Evolutionary conservation across 1,284 basidiomycete genomes (phyloP).

Genomic region (Irpex rosettiformis): DNA sequence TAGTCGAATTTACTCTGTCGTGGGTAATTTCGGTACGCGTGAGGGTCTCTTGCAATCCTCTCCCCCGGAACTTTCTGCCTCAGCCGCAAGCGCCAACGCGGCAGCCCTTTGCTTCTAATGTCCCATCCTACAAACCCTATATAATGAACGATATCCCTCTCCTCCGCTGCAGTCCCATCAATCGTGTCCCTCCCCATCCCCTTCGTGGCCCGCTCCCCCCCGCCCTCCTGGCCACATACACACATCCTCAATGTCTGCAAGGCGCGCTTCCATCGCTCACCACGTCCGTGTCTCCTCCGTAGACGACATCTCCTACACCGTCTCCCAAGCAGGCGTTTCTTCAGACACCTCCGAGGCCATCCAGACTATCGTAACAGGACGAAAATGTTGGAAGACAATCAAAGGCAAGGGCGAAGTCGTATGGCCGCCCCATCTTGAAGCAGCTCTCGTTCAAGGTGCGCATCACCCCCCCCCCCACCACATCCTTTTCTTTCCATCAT

Average conservation of each 20-base stretch:
- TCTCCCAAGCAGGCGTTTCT: constrained; percentile 20
- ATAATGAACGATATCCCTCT: not conserved
- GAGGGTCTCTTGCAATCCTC: not conserved
- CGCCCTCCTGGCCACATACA: not conserved
- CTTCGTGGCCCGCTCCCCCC: not conserved
- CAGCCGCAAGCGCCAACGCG: not conserved
- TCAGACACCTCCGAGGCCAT: constrained; percentile 30
- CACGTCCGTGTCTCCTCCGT: constrained; percentile 32
- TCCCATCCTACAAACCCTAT: not conserved
- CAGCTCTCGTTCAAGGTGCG: constrained; percentile 68
- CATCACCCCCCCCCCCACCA: constrained; percentile 7
- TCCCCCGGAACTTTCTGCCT: not conserved
- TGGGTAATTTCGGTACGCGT: not conserved
- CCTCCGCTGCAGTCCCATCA: not conserved
- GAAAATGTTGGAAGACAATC: constrained; percentile 73
- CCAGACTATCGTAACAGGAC: constrained; percentile 60
- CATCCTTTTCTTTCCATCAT: constrained; percentile 4
- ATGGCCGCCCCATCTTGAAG: constrained; percentile 75
- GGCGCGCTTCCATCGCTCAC: not conserved
- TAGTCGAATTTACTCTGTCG: not conserved
- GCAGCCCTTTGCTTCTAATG: not conserved
- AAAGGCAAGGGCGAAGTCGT: constrained; percentile 65
- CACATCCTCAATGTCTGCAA: not conserved
- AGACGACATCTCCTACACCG: constrained; percentile 30
- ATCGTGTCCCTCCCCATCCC: not conserved